Evolutionary conservation across 257 asterid genomes (phyloP).

Genomic region (Coffea canephora): DNA sequence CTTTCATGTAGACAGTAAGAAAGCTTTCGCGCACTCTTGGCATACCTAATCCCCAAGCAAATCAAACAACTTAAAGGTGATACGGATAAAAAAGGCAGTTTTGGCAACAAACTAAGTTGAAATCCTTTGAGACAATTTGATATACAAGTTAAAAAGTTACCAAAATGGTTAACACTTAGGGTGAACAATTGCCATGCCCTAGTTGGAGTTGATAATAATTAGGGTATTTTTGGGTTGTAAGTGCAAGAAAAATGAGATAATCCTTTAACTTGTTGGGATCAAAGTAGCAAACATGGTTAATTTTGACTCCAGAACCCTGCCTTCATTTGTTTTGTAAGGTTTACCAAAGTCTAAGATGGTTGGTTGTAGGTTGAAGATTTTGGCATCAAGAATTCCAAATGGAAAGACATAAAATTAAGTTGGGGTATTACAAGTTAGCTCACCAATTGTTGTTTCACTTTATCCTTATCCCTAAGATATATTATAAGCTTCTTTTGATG

Average conservation of each 20-base stretch:
- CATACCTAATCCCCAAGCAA: not conserved
- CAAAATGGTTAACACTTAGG: not conserved
- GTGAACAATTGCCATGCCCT: not conserved
- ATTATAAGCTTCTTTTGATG: too few species aligned
- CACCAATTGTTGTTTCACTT: too few species aligned
- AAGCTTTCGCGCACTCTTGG: not conserved
- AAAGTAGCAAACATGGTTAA: not conserved
- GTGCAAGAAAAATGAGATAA: not conserved
- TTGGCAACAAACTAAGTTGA: not conserved
- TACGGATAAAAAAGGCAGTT: not conserved
- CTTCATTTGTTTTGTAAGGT: not conserved
- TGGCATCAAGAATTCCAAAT: not conserved
- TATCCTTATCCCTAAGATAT: too few species aligned
- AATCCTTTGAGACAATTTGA: not conserved
- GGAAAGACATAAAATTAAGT: not conserved
- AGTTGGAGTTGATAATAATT: not conserved
- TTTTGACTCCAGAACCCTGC: too few species aligned
- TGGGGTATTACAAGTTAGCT: not conserved
- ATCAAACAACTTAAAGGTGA: too few species aligned
- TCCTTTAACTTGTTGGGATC: not conserved
- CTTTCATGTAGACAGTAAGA: not conserved
- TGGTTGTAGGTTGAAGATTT: not conserved
- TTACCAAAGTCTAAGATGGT: not conserved
- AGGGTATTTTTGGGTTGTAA: not conserved
- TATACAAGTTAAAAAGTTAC: not conserved